Conservation (phyloP, 106 monocot genomes). For the Posidonia australis region DNA sequence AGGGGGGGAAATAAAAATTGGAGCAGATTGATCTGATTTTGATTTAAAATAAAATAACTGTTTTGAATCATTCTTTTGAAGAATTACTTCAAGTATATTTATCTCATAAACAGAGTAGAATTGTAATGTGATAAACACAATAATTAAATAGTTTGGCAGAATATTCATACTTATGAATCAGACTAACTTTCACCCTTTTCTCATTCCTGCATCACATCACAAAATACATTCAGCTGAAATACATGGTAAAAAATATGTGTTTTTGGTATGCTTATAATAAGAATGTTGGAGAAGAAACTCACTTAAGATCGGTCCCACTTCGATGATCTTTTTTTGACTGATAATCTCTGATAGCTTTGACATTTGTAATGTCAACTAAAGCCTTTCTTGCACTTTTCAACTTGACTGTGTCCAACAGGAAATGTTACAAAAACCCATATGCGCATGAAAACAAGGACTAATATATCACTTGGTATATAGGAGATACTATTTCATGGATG, state of each 20-base stretch:
- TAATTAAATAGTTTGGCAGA: background rate
- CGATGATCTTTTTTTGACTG: background rate
- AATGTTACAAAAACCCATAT: too few species aligned
- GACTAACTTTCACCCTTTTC: background rate
- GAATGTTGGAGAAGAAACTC: background rate
- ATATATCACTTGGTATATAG: background rate
- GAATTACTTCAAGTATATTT: background rate
- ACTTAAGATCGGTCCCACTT: background rate
- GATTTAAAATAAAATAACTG: background rate
- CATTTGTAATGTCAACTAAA: conserved; percentile 6
- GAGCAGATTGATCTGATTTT: background rate
- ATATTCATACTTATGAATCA: background rate
- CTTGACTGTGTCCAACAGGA: background rate
- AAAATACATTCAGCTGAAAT: background rate
- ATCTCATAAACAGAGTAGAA: background rate
- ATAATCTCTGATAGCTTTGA: background rate
- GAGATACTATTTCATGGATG: background rate
- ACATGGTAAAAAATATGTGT: background rate
- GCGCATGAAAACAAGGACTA: background rate
- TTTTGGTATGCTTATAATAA: background rate
- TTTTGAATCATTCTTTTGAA: background rate
- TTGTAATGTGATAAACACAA: background rate
- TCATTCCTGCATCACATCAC: background rate
- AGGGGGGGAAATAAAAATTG: background rate
- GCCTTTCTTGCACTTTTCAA: conserved; percentile 3